Evolutionary conservation across 108 stramenopile species (phyloP).

Genomic region (Cyclotella choctawhatcheeana): DNA sequence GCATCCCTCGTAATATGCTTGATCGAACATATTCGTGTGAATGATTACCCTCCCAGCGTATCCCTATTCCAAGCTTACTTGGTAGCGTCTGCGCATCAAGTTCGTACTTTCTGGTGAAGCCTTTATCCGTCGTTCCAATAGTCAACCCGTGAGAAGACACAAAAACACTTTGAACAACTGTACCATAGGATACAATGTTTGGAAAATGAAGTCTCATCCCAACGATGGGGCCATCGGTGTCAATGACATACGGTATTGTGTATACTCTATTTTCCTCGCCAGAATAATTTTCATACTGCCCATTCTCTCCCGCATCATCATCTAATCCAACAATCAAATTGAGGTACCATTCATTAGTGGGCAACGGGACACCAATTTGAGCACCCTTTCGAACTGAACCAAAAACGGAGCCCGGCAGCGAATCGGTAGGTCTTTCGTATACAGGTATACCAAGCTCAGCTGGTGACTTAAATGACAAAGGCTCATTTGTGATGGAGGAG

Average conservation of each 20-base stretch:
- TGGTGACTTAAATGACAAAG: slow-evolving; percentile 31
- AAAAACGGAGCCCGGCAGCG: slow-evolving; percentile 39
- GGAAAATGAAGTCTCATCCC: slow-evolving; percentile 71
- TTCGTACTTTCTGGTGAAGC: slow-evolving; percentile 33
- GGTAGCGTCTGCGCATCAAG: slow-evolving; percentile 49
- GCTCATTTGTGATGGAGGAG: slow-evolving; percentile 29
- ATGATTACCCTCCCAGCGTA: slow-evolving; percentile 54
- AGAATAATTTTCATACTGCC: slow-evolving; percentile 52
- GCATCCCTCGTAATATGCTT: slow-evolving; percentile 85
- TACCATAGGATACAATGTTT: slow-evolving; percentile 51
- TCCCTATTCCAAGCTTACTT: slow-evolving; percentile 64
- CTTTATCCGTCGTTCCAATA: slow-evolving; percentile 55
- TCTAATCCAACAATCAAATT: slow-evolving; percentile 64
- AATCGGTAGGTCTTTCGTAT: slow-evolving; percentile 31
- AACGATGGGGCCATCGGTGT: slow-evolving; percentile 72
- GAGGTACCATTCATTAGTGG: slow-evolving; percentile 88
- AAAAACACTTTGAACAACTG: slow-evolving; percentile 64
- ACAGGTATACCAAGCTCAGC: slow-evolving; percentile 34
- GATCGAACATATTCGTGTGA: slow-evolving; percentile 60
- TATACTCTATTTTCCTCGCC: slow-evolving; percentile 64
- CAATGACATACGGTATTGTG: slow-evolving; percentile 78
- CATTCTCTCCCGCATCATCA: slow-evolving; percentile 17
- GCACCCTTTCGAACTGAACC: slow-evolving; percentile 17
- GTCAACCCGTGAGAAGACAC: slow-evolving; percentile 71
- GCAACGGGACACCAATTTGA: slow-evolving; percentile 46